Base-by-base conservation (phyloP, 208 protist species). In the Wallacemonas sp. region DNA sequence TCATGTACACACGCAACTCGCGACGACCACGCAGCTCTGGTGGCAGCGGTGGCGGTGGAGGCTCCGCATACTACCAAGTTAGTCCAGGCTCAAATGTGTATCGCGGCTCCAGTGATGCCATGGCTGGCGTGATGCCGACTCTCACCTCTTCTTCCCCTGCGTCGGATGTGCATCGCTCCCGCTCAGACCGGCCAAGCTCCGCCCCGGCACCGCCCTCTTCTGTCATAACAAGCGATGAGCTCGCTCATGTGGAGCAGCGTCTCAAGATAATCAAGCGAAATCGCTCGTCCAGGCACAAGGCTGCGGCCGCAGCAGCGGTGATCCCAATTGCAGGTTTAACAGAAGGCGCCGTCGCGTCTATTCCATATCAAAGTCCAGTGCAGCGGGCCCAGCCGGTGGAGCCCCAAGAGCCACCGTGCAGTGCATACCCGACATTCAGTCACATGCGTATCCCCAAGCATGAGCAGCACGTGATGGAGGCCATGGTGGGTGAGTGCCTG, bases 231-330 rank as follows among this genome's bases (percentile, higher is more conserved):
- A 36, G 44, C 8, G 49, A 67, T 11, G 69, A 71, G 14, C 30
- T 62, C 15, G 49, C 79, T 17, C 76, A 66, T 56, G 90, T 93
- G 36, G 90, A 95, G 66, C 74, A 90, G 53, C 82, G 86, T 4
- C 78, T 93, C 24, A 79, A 75, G 53, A 88, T 93, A 42, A 75
- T 92, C 31, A 91, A 91, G 66, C 84, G 84, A 6, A 93, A 68
- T 45, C 75, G 84, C 53, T 62, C 60, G 49, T 19, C 28, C 49
- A 54, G 38, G 49, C 47, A 54, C 56, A 62, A 45, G 41, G 39
- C 34, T 6, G 56, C 39, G 9, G n/a, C n/a, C 26, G 36, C 30
- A 8, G 56, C 56, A 5, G 56, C 34, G 22, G 56, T 58, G 30
- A 38, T 58, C n/a, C 51, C 51, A 14, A 58, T 58, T 21, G 51